Evolutionary conservation across 257 asterid species (phyloP).

Genomic region (Solanum gandarillasii): DNA sequence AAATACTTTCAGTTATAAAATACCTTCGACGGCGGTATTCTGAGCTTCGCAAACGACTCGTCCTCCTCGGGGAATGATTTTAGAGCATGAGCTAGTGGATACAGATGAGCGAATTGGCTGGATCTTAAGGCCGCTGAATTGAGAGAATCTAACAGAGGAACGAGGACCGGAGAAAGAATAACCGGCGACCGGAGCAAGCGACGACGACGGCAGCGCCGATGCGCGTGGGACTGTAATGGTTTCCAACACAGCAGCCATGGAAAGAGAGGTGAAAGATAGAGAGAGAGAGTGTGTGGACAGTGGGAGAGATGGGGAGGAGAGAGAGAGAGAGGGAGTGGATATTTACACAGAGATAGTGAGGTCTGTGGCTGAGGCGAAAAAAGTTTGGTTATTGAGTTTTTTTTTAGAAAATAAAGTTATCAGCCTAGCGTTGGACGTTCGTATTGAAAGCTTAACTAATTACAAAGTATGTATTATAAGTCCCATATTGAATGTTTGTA

Average conservation of each 20-base stretch:
- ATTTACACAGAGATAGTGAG: constrained; percentile 2
- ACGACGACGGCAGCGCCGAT: constrained; percentile 36
- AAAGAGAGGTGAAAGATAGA: not conserved
- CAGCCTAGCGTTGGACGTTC: too few relatives aligned
- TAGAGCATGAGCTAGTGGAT: constrained; percentile 26
- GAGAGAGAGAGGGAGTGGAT: not conserved
- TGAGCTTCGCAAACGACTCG: constrained; percentile 79
- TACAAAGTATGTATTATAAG: too few relatives aligned
- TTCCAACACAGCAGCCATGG: constrained; percentile 71
- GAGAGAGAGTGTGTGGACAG: not conserved
- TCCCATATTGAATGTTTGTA: fast-evolving
- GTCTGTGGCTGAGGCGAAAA: constrained; percentile 17
- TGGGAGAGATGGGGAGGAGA: not conserved
- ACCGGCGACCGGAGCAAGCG: constrained; percentile 34
- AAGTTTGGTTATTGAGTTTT: not conserved
- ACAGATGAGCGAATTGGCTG: constrained; percentile 36
- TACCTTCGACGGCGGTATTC: constrained; percentile 59
- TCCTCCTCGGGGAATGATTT: constrained; percentile 26
- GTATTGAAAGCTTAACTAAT: too few relatives aligned
- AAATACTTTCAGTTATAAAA: not conserved
- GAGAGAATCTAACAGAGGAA: constrained; percentile 39
- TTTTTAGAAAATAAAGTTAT: too few relatives aligned
- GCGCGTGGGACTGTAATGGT: constrained; percentile 63
- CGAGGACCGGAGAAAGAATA: constrained; percentile 19
- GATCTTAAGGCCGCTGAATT: constrained; percentile 56